Evolutionary conservation across 192 early-diverging fungal species (phyloP), one percentile per base, ranked within the genome.

Genomic region (Powellomyces hirtus): DNA sequence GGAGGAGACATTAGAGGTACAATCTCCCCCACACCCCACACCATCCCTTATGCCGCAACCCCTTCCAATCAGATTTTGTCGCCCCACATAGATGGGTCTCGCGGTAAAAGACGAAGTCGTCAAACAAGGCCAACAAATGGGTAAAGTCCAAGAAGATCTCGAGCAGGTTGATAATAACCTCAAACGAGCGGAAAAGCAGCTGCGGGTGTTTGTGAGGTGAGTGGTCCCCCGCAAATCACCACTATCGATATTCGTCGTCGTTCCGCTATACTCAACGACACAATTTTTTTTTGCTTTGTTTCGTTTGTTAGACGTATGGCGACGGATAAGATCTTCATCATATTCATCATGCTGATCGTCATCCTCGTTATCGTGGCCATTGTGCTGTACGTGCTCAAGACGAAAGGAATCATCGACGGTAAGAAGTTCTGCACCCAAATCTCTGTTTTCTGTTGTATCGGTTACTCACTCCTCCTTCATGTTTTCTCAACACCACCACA

Each of bases 111-210:
- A 75, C 8, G 84, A 80, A 52, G 46, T 86, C n/a, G 64, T 74
- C 64, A 71, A 75, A 52, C 84, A 86, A 69, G 82, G 81, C 7
- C 79, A 86, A 61, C 78, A 86, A 59, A 73, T 86, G 30, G 64
- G 64, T 14, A 75, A 77, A 50, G 79, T 86, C 14, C 60, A 76
- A 26, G 81, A 82, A 52, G 76, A 78, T 16, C 45, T 86, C 13
- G 82, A 81, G 14, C 64, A 71, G 68, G 77, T 86, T 24, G 84
- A 84, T 38, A 79, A 60, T 22, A 86, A 86, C 64, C 46, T 86
- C 20, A 84, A 79, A 57, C 78, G 84, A 0, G 84, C 84, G 4
- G 82, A 86, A 44, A 84, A 84, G 68, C 84, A 86, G 61, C 38
- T 86, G 36, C 71, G 82, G 0, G 79, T 82, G 5, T 84, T 84